Evolutionary conservation across 169 alveolate genomes (phyloP).

Genomic region (Theileria orientalis): DNA sequence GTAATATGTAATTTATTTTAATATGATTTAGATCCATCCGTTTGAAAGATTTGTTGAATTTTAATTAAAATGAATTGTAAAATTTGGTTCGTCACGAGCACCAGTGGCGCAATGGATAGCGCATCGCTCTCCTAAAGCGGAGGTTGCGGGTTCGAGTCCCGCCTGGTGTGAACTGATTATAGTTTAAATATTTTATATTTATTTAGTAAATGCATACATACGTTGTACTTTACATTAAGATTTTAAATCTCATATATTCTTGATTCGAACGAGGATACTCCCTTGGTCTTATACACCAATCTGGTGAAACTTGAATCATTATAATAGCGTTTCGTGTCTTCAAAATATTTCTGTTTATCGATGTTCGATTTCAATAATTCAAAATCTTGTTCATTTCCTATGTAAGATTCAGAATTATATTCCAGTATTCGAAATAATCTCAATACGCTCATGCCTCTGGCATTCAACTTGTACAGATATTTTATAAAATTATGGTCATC

Average conservation of each 20-base stretch:
- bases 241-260: background rate
- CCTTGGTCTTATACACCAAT: background rate
- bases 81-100: slow-evolving; percentile 58
- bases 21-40: too few relatives aligned
- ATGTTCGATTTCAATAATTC: background rate
- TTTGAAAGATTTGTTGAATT: background rate
- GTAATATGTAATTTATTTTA: too few relatives aligned
- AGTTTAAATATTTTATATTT: background rate
- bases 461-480: background rate
- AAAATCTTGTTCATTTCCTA: background rate
- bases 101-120: slow-evolving; percentile 95
- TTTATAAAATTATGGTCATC: slow-evolving; percentile 30
- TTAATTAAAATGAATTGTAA: background rate
- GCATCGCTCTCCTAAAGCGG: slow-evolving; percentile 94
- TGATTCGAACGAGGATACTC: background rate
- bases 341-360: background rate
- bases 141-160: slow-evolving; percentile 96
- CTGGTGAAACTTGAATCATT: background rate
- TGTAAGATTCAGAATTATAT: background rate
- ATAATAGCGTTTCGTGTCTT: background rate
- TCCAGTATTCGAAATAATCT: background rate
- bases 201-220: background rate
- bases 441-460: slow-evolving; percentile 8
- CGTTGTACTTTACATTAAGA: background rate
- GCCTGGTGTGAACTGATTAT: slow-evolving; percentile 81